A percentile compares a stretch with the other conserved stretches of the same genome.
phyloP scores from a whole-genome alignment of 257 asterid genomes.

The Solanum etuberosum region DNA sequence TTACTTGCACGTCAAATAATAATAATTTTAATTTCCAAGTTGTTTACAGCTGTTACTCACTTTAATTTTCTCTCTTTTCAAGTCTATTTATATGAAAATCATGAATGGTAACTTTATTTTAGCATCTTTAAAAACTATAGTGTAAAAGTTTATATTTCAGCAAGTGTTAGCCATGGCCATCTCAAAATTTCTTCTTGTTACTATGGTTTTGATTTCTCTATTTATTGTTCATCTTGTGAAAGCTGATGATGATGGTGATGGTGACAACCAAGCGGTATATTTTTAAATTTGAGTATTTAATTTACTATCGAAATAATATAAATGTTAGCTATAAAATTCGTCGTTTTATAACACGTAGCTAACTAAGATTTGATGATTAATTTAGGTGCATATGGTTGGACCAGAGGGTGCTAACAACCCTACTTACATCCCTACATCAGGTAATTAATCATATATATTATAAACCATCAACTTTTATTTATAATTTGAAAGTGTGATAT shows the following conservation, averaged over 20 bases:
- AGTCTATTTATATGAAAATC: background rate
- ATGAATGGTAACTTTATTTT: background rate
- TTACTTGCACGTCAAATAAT: background rate
- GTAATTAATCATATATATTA: background rate
- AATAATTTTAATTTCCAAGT: background rate
- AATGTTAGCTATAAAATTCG: background rate
- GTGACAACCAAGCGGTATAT: background rate
- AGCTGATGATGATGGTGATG: background rate
- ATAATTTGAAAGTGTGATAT: background rate
- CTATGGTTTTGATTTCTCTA: background rate
- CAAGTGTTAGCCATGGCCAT: background rate
- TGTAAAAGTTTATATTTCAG: background rate
- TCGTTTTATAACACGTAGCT: background rate
- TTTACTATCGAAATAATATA: rapidly evolving
- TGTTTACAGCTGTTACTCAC: background rate
- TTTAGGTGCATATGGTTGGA: background rate
- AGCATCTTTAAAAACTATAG: background rate
- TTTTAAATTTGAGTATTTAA: background rate
- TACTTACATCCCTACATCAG: background rate
- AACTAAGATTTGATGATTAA: background rate
- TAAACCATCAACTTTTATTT: background rate
- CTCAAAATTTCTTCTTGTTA: background rate
- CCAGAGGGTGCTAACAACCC: background rate
- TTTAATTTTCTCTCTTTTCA: background rate
- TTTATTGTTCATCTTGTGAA: background rate